Conservation (phyloP, 139 green algal species). For the Cymbomonas tetramitiformis region DNA sequence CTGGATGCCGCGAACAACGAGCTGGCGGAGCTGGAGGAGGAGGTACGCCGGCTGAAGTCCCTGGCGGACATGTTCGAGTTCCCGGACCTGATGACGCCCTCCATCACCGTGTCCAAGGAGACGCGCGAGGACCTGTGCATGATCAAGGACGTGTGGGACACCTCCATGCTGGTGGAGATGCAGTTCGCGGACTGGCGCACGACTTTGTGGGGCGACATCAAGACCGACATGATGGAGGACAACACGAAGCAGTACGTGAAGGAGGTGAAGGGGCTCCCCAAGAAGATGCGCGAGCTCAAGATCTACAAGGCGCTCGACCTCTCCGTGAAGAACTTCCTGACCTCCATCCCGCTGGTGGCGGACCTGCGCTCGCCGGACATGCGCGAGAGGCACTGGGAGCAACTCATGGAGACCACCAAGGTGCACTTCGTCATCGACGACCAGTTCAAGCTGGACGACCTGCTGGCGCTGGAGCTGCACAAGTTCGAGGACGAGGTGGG, state of each 20-base stretch:
- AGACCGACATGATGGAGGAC: slow-evolving; percentile 63
- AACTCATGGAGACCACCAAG: slow-evolving; percentile 60
- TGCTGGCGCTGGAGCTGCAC: slow-evolving; percentile 71
- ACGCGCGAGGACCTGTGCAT: slow-evolving; percentile 44
- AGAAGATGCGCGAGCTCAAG: slow-evolving; percentile 46
- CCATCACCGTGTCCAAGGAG: slow-evolving; percentile 31
- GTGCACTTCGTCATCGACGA: slow-evolving; percentile 18
- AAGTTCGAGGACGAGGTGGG: slow-evolving; percentile 79
- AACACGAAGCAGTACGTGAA: slow-evolving; percentile 70
- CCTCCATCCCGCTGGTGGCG: slow-evolving; percentile 54
- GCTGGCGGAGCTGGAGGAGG: slow-evolving; percentile 3
- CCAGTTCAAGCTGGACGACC: slow-evolving; percentile 60
- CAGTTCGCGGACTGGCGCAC: slow-evolving; percentile 54
- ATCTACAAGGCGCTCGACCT: slow-evolving; percentile 53
- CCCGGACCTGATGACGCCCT: slow-evolving; percentile 26
- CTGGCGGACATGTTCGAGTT: slow-evolving; percentile 73
- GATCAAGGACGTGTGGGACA: slow-evolving; percentile 66
- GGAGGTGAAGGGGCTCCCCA: slow-evolving; percentile 44
- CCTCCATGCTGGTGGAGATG: slow-evolving; percentile 42
- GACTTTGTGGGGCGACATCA: slow-evolving; percentile 61
- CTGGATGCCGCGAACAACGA: slow-evolving; percentile 34
- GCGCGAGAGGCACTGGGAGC: slow-evolving; percentile 57
- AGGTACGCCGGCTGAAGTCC: slow-evolving; percentile 38
- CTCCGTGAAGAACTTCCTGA: slow-evolving; percentile 62
- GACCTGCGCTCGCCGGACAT: slow-evolving; percentile 59